Conservation (phyloP, 2,329 filamentous ascomycete species). For the Aspergillus viridinutans region DNA sequence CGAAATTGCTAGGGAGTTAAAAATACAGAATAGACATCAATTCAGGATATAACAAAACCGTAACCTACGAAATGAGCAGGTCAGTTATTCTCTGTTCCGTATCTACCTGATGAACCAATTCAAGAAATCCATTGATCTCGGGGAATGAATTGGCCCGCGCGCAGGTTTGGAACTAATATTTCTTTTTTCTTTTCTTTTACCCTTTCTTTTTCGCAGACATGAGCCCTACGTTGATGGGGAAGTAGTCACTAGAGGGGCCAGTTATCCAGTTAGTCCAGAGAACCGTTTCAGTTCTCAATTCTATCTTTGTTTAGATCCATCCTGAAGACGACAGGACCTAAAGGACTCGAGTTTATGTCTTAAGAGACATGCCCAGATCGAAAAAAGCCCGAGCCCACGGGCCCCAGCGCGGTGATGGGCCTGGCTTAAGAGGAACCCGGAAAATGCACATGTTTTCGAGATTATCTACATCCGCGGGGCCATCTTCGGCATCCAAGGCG, state of each 20-base stretch:
- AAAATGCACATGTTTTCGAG: constrained; percentile 28
- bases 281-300: neutral
- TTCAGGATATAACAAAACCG: neutral
- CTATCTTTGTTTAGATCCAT: neutral
- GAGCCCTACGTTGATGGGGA: neutral
- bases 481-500: neutral
- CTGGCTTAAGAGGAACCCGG: constrained; percentile 2
- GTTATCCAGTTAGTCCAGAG: neutral
- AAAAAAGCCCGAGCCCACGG: constrained; percentile 16
- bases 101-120: neutral
- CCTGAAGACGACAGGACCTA: neutral
- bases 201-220: neutral
- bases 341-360: neutral
- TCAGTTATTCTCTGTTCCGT: neutral
- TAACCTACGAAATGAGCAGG: neutral
- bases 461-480: constrained; percentile 17
- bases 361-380: constrained; percentile 20
- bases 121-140: neutral
- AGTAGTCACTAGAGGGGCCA: neutral
- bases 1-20: neutral
- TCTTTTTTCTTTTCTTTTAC: neutral
- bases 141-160: neutral
- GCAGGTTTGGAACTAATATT: neutral
- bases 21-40: neutral
- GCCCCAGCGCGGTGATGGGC: neutral